phyloP scores from a whole-genome alignment of 495 filamentous ascomycete genomes.

The Penicillium flavigenum region DNA sequence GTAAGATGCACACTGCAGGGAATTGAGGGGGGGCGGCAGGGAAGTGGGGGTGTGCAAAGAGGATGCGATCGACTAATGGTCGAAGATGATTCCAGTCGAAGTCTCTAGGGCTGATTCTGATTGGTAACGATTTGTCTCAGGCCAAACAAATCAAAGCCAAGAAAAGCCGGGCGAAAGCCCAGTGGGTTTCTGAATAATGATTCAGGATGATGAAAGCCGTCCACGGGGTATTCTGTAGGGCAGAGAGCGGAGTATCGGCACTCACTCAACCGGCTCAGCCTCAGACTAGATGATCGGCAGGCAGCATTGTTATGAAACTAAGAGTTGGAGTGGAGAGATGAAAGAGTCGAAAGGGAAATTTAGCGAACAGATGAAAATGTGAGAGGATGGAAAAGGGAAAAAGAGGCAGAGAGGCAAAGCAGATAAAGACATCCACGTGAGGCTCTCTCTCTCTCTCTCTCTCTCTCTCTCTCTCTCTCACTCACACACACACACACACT shows the following conservation, averaged over 20 bases:
- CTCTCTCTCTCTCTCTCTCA: too few species aligned
- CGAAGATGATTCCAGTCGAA: slow-evolving; percentile 10
- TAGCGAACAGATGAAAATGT: not conserved
- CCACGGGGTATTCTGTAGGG: slow-evolving; percentile 4
- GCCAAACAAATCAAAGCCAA: slow-evolving; percentile 22
- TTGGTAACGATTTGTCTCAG: slow-evolving; percentile 16
- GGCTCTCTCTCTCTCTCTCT: slow-evolving; percentile 3
- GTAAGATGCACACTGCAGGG: slow-evolving; percentile 19
- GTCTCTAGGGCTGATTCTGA: slow-evolving; percentile 13
- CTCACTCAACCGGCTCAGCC: slow-evolving; percentile 1
- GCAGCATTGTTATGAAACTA: slow-evolving; percentile 4
- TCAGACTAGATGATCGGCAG: slow-evolving; percentile 12
- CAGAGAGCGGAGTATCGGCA: slow-evolving; percentile 7
- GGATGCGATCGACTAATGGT: slow-evolving; percentile 27
- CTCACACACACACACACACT: too few species aligned
- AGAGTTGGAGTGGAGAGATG: not conserved
- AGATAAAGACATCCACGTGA: slow-evolving; percentile 18
- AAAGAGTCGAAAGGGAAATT: not conserved
- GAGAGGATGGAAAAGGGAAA: not conserved
- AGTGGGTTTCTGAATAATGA: slow-evolving; percentile 14
- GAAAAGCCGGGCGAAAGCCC: not conserved
- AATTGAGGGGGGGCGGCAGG: slow-evolving; percentile 27
- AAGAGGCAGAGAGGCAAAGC: not conserved
- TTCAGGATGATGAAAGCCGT: slow-evolving; percentile 13
- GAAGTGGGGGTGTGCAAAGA: slow-evolving; percentile 24